Evolutionary conservation across 2,329 filamentous ascomycete species (phyloP).

Genomic region (Lecanicillium sp.): DNA sequence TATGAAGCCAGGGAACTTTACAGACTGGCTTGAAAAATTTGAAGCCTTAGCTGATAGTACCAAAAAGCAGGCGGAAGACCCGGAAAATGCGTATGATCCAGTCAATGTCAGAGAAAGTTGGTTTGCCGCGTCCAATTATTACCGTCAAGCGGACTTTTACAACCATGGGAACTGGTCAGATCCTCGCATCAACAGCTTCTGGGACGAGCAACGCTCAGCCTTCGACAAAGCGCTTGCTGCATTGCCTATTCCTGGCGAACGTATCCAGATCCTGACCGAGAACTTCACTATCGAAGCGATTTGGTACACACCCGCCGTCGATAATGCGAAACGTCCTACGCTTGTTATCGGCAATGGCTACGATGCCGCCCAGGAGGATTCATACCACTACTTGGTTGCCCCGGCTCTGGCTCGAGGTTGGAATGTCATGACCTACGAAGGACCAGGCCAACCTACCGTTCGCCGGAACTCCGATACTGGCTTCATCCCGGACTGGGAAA

Average conservation of each 20-base stretch:
- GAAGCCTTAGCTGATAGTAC: conserved; percentile 7
- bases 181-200: background rate
- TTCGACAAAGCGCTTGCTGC: no score
- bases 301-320: no score
- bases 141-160: background rate
- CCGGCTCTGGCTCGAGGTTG: conserved; percentile 28
- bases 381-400: conserved; percentile 28
- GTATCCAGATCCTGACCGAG: no score
- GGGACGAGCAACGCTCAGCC: background rate
- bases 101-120: conserved; percentile 6
- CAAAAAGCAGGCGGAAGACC: conserved; percentile 8
- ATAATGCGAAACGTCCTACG: no score
- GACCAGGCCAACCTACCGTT: conserved; percentile 34
- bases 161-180: background rate
- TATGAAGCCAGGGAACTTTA: conserved; percentile 14
- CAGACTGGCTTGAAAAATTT: conserved; percentile 7
- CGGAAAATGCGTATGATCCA: conserved; percentile 9
- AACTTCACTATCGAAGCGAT: no score
- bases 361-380: conserved; percentile 33
- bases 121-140: background rate
- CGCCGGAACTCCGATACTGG: conserved; percentile 31
- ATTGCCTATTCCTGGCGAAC: no score
- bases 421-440: conserved; percentile 37
- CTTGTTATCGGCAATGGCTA: conserved; percentile 32
- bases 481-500: conserved; percentile 37